A percentile compares a stretch with the other conserved stretches of the same genome.
Evolutionary conservation across 2,329 filamentous ascomycete genomes (phyloP).

Genomic region (Venturia carpophila): DNA sequence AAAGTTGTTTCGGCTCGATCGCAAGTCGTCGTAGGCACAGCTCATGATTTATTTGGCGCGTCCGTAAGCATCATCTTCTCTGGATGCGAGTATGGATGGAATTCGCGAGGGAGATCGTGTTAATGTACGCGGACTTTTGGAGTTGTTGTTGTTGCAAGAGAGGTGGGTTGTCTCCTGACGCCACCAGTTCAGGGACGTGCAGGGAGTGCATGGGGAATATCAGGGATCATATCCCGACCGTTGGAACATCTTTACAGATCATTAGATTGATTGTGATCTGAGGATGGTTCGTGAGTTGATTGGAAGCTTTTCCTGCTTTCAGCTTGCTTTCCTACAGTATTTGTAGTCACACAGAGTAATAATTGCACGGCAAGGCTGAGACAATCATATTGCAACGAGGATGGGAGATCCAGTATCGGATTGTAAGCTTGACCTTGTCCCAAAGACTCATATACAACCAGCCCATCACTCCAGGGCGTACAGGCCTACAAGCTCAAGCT

Average conservation of each 20-base stretch:
- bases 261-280: not conserved
- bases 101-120: not conserved
- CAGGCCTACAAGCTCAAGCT: too few species aligned
- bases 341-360: too few species aligned
- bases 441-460: too few species aligned
- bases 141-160: not conserved
- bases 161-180: not conserved
- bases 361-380: not conserved
- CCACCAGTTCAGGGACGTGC: not conserved
- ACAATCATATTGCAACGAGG: not conserved
- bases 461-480: too few species aligned
- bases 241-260: not conserved
- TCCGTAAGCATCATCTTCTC: not conserved
- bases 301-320: too few species aligned
- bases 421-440: too few species aligned
- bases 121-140: not conserved
- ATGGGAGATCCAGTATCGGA: not conserved
- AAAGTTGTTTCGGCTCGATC: slow-evolving; percentile 13
- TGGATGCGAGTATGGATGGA: not conserved
- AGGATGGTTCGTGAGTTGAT: too few species aligned
- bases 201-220: not conserved
- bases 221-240: not conserved
- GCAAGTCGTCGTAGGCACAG: slow-evolving; percentile 10
- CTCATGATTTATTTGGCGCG: slow-evolving; percentile 11
- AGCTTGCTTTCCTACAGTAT: too few species aligned